Evolutionary conservation across 495 filamentous ascomycete genomes (phyloP), one percentile per base, ranked within the genome.

Genomic region (Articulospora tetracladia): DNA sequence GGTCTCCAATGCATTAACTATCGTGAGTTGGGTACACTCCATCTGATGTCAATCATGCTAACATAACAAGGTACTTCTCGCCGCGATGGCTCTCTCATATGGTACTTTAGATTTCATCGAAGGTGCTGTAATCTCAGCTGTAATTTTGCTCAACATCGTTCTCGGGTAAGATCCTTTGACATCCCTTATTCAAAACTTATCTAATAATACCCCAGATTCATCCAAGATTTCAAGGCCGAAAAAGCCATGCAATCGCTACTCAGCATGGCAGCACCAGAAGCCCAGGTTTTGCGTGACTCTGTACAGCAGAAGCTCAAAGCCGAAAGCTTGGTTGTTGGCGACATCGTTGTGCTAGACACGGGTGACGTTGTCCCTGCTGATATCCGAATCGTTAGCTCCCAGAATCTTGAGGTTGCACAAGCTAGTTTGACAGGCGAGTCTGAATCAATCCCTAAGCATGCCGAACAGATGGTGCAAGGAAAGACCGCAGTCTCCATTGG

Each of bases 341-440:
- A 91, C 62, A 75, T 91, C 49, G 83, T 91, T n/a, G 74, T 80
- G 30, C 70, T 90, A n/a, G 77, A 81, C 53, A 83, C 85, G 7
- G 86, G 87, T 12, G 86, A 89, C 66, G 87, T 87, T 15, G 78
- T 90, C 46, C 88, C 88, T 6, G 88, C 88, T 6, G 88, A 91
- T 70, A 65, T 86, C 57, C 76, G 84, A 68, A 73, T 90, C 39
- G 74, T 88, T 41, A 83, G 90, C 53, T 82, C 83, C 1, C 78
- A 89, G 65, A 91, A 91, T 61, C 81, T 90, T 58, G 86, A 88
- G 68, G 83, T 85, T 23, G 88, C 90, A 63, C 87, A 91, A 68
- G 86, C 88, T 27, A 75, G 90, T 12, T 76, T 92, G 12, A 92
- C 88, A 8, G 88, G 88, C n/a, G 88, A 92, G 66, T 88, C 86